Base-by-base conservation (phyloP, 1,139 yeast genomes). In the Yamadazyma friedrichii region DNA sequence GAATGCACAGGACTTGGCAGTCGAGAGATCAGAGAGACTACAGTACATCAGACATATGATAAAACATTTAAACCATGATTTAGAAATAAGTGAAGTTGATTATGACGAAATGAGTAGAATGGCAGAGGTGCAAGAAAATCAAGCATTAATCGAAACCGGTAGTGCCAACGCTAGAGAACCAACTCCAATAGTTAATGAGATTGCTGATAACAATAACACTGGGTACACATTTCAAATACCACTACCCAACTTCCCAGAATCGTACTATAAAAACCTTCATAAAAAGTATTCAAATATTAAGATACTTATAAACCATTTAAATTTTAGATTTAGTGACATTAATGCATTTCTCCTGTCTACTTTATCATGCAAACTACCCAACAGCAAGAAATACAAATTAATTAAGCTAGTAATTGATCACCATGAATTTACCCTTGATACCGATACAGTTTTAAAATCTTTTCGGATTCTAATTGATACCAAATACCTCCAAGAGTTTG, bases 241-340 rank as follows among this genome's bases (percentile, higher is more conserved):
- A 3, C 31, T 36, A 2, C 42, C 42, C 2, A 39, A 36, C 15
- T 42, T 42, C 33, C 42, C 42, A 11, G 1, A 28, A 31, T 12
- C 46, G 31, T 41, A 43, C n/a, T 43, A 36, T 31, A 27, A 26
- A 10, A 56, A 62, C 15, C 32, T 42, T 12, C 42, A 58, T 1
- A 35, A 51, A 11, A 47, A 47, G 35, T 50, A 52, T 32, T 41
- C 49, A 15, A 33, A 50, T 13, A 43, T 52, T 1, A 32, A 42
- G 13, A 36, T 39, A 8, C 42, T 59, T 17, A 42, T 48, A 25
- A 38, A 40, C 6, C 41, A 46, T 10, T 43, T 50, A 13, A 31
- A 38, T n/a, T 53, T 51, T 46, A 45, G 48, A 16, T 52, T 52
- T 37, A 34, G 34, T 3, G 44, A 49, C 27, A 38, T 50, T n/a